Evolutionary conservation across 345 rosid genomes (phyloP).

Genomic region (Lumnitzera littorea): DNA sequence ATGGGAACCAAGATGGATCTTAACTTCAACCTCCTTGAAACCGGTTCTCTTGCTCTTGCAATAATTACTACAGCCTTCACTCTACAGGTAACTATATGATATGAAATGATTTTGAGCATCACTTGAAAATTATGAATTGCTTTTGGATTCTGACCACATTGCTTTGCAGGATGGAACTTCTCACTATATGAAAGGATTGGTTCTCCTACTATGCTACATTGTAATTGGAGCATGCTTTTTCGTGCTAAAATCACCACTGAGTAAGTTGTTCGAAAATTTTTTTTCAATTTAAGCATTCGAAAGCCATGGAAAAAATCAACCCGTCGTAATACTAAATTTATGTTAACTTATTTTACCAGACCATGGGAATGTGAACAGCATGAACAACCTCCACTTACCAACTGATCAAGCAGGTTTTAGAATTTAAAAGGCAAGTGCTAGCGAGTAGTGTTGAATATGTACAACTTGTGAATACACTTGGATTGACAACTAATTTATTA

Average conservation of each 20-base stretch:
- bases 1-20: slow-evolving; percentile 81
- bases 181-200: slow-evolving; percentile 81
- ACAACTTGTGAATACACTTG: too few species aligned
- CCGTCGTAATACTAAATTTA: neutral
- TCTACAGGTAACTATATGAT: slow-evolving; percentile 40
- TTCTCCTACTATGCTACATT: slow-evolving; percentile 57
- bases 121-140: too few species aligned
- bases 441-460: too few species aligned
- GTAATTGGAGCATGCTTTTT: slow-evolving; percentile 79
- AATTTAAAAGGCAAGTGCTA: too few species aligned
- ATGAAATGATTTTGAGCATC: too few species aligned
- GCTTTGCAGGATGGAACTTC: slow-evolving; percentile 76
- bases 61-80: slow-evolving; percentile 65
- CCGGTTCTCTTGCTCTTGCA: slow-evolving; percentile 65
- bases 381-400: too few species aligned
- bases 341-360: neutral
- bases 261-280: slow-evolving; percentile 21
- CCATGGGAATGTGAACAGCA: too few species aligned
- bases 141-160: too few species aligned
- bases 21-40: slow-evolving; percentile 70
- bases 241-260: slow-evolving; percentile 34
- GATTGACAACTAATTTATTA: too few species aligned
- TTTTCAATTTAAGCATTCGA: neutral
- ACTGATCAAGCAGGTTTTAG: too few species aligned
- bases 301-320: neutral